phyloP scores from a whole-genome alignment of 1,284 basidiomycete genomes.

The Ganoderma leucocontextum region DNA sequence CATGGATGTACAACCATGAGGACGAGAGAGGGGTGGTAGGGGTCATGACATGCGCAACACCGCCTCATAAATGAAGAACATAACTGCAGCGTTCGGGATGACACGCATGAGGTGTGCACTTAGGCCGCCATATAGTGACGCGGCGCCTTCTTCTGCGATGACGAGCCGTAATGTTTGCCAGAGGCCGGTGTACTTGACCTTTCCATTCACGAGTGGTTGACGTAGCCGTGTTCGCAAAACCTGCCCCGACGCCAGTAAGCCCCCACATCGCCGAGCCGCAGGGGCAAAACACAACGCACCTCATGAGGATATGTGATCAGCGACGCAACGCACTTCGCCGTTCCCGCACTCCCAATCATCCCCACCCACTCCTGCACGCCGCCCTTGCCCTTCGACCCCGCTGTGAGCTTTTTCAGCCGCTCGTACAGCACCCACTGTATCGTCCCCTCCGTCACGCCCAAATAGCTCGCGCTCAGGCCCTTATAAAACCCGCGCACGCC shows the following conservation, averaged over 20 bases:
- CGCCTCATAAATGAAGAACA: slow-evolving; percentile 91
- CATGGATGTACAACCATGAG: neutral
- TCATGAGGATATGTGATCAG: slow-evolving; percentile 98
- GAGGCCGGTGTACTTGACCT: slow-evolving; percentile 89
- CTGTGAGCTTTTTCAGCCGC: slow-evolving; percentile 73
- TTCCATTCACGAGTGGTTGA: slow-evolving; percentile 81
- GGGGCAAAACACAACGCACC: slow-evolving; percentile 52
- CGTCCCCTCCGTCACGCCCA: slow-evolving; percentile 96
- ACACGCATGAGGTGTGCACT: slow-evolving; percentile 96
- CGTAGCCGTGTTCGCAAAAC: slow-evolving; percentile 92
- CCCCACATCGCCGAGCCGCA: neutral
- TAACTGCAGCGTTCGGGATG: slow-evolving; percentile 96
- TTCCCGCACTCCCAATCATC: slow-evolving; percentile 91
- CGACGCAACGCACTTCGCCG: slow-evolving; percentile 93
- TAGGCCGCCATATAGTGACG: slow-evolving; percentile 91
- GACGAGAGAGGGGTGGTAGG: neutral
- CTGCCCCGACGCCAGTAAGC: slow-evolving; percentile 47
- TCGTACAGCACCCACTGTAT: slow-evolving; percentile 99
- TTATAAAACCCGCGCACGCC: slow-evolving; percentile 93
- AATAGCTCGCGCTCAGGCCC: slow-evolving; percentile 92
- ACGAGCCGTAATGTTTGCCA: slow-evolving; percentile 88
- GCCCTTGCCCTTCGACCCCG: slow-evolving; percentile 61
- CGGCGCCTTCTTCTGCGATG: slow-evolving; percentile 89
- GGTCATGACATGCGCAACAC: slow-evolving; percentile 62
- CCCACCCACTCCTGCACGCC: slow-evolving; percentile 74